A percentile compares a stretch with the other conserved stretches of the same genome.
These are phyloP conservation scores for Cichorium intybus DNA, from an alignment of 140 eudicot genomes.

Conservation along the genomic window DNA sequence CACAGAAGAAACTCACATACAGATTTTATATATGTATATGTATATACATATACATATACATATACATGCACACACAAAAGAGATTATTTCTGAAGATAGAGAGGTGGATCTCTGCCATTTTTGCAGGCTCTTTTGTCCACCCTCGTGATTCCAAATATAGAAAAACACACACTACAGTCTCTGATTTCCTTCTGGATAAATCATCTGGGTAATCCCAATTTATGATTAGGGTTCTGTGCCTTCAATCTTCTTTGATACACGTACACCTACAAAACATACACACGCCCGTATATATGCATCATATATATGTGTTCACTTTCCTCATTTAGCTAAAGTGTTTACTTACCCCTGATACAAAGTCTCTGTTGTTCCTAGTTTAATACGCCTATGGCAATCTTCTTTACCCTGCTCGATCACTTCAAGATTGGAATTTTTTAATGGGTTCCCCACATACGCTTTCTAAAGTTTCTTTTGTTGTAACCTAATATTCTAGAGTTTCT, in stretches of 20 bases:
- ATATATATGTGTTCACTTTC: constrained; percentile 10
- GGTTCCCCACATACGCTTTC: constrained; percentile 7
- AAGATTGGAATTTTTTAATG: constrained; percentile 13
- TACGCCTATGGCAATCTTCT: constrained; percentile 1
- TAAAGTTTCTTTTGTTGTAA: constrained; percentile 7
- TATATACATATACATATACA: background rate
- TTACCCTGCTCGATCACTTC: constrained; percentile 16
- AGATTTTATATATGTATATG: background rate
- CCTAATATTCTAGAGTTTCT: constrained; percentile 10
- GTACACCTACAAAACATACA: background rate
- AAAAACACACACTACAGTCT: constrained; percentile 12
- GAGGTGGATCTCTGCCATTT: constrained; percentile 28
- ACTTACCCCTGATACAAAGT: background rate
- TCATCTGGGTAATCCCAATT: constrained; percentile 18
- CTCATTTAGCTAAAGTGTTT: constrained; percentile 19
- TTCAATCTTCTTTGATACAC: constrained; percentile 23
- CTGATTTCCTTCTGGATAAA: constrained; percentile 30
- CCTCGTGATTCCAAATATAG: constrained; percentile 33
- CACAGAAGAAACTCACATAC: background rate
- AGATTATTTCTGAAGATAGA: background rate
- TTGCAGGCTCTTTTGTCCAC: constrained; percentile 29
- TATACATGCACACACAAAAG: background rate
- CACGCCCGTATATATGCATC: background rate
- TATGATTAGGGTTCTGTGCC: constrained; percentile 34
- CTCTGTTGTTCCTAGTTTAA: constrained; percentile 13